These are phyloP conservation scores for Lachancea sp. DNA, from an alignment of 805 yeast species.

Conservation along the genomic window DNA sequence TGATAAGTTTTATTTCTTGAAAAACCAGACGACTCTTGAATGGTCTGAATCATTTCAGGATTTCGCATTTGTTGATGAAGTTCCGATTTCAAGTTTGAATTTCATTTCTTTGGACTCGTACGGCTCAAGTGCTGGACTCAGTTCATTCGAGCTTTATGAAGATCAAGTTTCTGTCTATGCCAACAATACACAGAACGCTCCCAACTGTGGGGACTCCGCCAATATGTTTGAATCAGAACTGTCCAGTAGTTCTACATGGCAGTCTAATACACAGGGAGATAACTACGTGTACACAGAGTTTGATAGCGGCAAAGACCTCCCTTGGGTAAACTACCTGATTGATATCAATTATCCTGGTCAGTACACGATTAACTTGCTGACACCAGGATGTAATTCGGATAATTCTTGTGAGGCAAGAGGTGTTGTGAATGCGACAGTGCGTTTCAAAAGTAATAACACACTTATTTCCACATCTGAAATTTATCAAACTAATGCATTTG, in stretches of 20 bases:
- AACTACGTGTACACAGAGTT: constrained; percentile 27
- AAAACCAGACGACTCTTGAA: constrained; percentile 33
- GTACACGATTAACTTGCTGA: constrained; percentile 64
- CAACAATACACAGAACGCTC: constrained; percentile 62
- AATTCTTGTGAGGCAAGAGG: constrained; percentile 66
- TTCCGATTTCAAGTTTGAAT: constrained; percentile 55
- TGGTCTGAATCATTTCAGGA: constrained; percentile 57
- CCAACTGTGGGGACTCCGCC: constrained; percentile 42
- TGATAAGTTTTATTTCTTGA: constrained; percentile 19
- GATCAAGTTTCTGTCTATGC: constrained; percentile 56
- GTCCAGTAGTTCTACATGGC: constrained; percentile 28
- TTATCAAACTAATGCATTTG: constrained; percentile 73
- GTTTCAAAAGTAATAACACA: constrained; percentile 33
- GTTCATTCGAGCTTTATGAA: constrained; percentile 69
- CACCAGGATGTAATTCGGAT: constrained; percentile 81
- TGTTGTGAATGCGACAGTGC: constrained; percentile 66
- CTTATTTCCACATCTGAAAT: constrained; percentile 39
- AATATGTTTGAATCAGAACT: constrained; percentile 26
- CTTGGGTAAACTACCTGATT: constrained; percentile 50
- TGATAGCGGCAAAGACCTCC: constrained; percentile 30
- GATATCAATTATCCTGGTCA: constrained; percentile 67
- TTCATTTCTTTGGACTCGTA: constrained; percentile 60
- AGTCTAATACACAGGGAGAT: constrained; percentile 27
- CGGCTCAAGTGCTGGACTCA: constrained; percentile 61
- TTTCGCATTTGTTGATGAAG: constrained; percentile 66